phyloP scores from a whole-genome alignment of 352 stramenopile genomes.

The Blastocystis sp. region DNA sequence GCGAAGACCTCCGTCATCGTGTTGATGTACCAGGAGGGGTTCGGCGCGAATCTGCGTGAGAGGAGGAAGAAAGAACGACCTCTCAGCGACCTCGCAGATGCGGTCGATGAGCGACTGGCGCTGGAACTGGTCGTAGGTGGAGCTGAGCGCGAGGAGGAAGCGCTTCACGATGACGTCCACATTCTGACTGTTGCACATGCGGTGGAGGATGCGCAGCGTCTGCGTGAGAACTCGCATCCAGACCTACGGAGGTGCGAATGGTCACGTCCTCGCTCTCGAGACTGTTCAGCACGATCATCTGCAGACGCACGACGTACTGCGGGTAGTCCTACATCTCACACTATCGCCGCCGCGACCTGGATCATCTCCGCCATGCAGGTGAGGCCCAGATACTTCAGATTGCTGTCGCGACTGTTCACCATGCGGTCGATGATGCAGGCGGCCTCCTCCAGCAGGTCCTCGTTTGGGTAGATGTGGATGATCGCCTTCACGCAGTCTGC shows the following conservation, averaged over 20 bases:
- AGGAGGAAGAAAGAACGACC: not conserved
- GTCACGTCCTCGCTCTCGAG: constrained; percentile 97
- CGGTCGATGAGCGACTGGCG: constrained; percentile 74
- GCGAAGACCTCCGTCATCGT: constrained; percentile 51
- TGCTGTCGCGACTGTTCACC: constrained; percentile 82
- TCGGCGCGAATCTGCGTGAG: constrained; percentile 35
- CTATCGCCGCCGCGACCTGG: constrained; percentile 64
- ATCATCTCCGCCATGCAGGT: constrained; percentile 94
- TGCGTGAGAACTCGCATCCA: constrained; percentile 79
- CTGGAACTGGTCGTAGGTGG: constrained; percentile 87
- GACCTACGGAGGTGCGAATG: constrained; percentile 74
- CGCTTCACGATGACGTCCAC: constrained; percentile 88
- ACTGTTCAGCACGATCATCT: constrained; percentile 95
- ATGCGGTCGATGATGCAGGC: constrained; percentile 82
- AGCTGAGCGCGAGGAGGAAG: constrained; percentile 83
- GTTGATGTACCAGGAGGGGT: constrained; percentile 53
- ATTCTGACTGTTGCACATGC: constrained; percentile 54
- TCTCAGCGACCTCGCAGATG: constrained; percentile 41
- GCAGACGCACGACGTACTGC: constrained; percentile 18
- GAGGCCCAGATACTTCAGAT: constrained; percentile 95
- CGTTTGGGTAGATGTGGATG: constrained; percentile 96
- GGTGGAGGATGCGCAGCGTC: constrained; percentile 40
- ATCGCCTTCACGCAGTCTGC: constrained; percentile 97
- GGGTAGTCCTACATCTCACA: not conserved
- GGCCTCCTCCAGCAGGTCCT: constrained; percentile 60